These are phyloP conservation scores for Penicillium canescens DNA, from an alignment of 495 filamentous ascomycete genomes.

Conservation along the genomic window DNA sequence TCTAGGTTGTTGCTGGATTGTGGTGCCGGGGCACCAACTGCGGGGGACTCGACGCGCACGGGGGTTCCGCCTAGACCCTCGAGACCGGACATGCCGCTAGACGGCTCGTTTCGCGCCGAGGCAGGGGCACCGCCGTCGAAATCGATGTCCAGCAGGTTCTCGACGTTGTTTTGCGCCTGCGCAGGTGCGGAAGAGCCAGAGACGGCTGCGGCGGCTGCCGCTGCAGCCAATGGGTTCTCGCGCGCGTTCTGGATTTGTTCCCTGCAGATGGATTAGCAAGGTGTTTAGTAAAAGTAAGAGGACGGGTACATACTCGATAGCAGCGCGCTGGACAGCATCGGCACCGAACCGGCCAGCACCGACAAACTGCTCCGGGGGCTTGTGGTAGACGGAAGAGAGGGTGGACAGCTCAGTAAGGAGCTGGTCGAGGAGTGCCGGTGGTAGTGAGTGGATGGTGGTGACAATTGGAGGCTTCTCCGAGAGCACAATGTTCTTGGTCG, in stretches of 20 bases:
- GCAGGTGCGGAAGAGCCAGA: constrained; percentile 50
- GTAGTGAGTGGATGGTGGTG: constrained; percentile 87
- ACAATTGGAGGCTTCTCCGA: constrained; percentile 93
- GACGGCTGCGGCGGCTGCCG: constrained; percentile 70
- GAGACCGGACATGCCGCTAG: constrained; percentile 61
- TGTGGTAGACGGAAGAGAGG: constrained; percentile 98
- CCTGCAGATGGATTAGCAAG: constrained; percentile 46
- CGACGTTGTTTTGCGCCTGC: constrained; percentile 72
- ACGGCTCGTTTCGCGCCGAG: constrained; percentile 72
- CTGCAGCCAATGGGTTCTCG: constrained; percentile 86
- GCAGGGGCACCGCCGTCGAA: constrained; percentile 95
- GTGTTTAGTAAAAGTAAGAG: not conserved
- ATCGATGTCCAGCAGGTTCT: constrained; percentile 97
- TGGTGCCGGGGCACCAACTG: constrained; percentile 41
- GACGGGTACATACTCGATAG: constrained; percentile 67
- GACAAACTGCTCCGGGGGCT: constrained; percentile 93
- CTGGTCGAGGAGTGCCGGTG: constrained; percentile 78
- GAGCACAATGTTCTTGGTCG: constrained; percentile 87
- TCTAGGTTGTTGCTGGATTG: constrained; percentile 68
- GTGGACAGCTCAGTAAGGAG: constrained; percentile 91
- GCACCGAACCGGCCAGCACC: constrained; percentile 92
- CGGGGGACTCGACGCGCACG: constrained; percentile 70
- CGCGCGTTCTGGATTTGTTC: constrained; percentile 82
- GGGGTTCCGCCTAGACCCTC: constrained; percentile 79
- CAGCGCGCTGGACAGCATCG: constrained; percentile 90